A percentile compares a stretch with the other conserved stretches of the same genome.
phyloP scores from a whole-genome alignment of 106 monocot genomes.

The Gastrodia elata region DNA sequence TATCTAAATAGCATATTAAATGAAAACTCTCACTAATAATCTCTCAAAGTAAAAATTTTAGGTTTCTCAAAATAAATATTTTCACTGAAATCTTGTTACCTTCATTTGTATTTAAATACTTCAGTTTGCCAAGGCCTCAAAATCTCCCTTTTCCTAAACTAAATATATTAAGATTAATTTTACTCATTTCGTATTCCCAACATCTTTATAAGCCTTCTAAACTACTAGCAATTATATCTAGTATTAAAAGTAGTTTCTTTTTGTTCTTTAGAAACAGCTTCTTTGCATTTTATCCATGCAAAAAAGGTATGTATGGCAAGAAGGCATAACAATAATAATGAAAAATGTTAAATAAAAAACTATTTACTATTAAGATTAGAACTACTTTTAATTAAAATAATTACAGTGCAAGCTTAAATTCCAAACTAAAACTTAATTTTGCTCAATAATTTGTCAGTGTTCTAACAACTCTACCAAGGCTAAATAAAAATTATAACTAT shows the following conservation, averaged over 20 bases:
- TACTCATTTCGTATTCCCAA: not conserved
- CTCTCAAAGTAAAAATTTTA: not conserved
- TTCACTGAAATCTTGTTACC: not conserved
- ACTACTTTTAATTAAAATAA: not conserved
- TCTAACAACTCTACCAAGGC: not conserved
- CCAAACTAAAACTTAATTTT: not conserved
- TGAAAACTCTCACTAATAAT: not conserved
- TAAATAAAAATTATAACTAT: not conserved
- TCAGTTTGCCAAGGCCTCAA: not conserved
- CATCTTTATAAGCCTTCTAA: no score
- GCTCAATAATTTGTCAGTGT: not conserved
- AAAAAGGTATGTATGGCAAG: not conserved
- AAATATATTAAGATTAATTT: not conserved
- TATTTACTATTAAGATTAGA: not conserved
- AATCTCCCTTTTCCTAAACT: not conserved
- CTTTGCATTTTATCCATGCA: slow-evolving; percentile 5
- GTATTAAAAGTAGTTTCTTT: not conserved
- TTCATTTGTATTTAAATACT: not conserved
- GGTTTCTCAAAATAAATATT: no score
- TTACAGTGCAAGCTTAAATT: not conserved
- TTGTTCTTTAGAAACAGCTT: not conserved
- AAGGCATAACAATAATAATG: not conserved
- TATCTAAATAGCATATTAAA: not conserved
- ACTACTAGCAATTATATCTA: no score
- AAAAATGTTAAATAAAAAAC: not conserved